Evolutionary conservation across 225 moss, liverwort and hornwort species (phyloP), one percentile per base, ranked within the genome.

Genomic region (Bryum argenteum): DNA sequence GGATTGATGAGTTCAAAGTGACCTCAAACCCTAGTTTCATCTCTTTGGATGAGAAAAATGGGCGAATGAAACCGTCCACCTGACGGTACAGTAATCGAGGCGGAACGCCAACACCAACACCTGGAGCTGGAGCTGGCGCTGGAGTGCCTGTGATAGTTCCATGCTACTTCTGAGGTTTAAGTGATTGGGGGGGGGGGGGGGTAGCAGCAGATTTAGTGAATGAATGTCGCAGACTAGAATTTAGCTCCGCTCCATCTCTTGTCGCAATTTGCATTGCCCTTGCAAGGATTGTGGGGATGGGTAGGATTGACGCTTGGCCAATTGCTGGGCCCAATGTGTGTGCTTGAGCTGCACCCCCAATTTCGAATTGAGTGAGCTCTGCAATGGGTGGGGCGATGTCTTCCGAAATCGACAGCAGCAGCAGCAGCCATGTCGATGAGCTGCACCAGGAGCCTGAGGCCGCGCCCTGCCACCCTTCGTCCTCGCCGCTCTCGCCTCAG

Each of bases 401-500:
- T 0, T 80, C 84, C 0, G 89, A 89, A 62, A 70, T 70, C 26
- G 83, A 85, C 21, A 44, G 58, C 11, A 39, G 51, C 40, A 54
- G 58, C 11, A 39, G 52, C 40, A 40, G 72, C 10, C 18, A 54
- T 28, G 50, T 78, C 16, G 83, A 83, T 41, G 86, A 91, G 83
- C 68, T 89, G 54, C 84, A 83, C 73, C 91, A 85, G 81, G 88
- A 86, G 66, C 89, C 91, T 21, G 91, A 89, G 64, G 74, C 78
- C 21, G 79, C 88, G 15, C 83, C 86, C 7, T 90, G 82, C 13
- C 80, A 86, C 48, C 75, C 83, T 8, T 82, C 89, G 10, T 91
- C 90, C n/a, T 88, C 90, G 51, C 86, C 90, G 9, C 66, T 86
- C 20, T 88, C 90, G 3, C 90, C 90, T 26, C 90, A 88, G 74